A percentile compares a stretch with the other conserved stretches of the same genome.
These are phyloP conservation scores for Plectosphaerella cucumerina DNA, from an alignment of 2,329 filamentous ascomycete genomes.

Conservation along the genomic window DNA sequence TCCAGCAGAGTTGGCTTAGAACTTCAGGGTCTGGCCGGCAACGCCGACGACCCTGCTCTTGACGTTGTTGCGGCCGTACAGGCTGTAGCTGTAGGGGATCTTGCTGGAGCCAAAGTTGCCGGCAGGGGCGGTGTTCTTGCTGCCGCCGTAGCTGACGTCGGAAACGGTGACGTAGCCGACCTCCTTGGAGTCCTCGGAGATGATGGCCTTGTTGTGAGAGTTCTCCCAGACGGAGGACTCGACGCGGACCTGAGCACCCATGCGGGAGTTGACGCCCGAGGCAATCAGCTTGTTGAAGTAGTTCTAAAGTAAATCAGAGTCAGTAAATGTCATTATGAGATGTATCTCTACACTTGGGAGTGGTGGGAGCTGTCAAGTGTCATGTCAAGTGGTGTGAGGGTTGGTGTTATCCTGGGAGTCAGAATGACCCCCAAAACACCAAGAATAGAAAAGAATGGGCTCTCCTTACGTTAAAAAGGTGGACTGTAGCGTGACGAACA, in stretches of 20 bases:
- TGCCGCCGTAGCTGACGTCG: conserved; percentile 39
- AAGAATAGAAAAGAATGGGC: too few relatives aligned
- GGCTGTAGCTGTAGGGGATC: conserved; percentile 44
- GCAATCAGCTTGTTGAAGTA: conserved; percentile 34
- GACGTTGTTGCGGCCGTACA: conserved; percentile 41
- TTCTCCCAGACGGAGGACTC: conserved; percentile 49
- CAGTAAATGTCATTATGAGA: too few relatives aligned
- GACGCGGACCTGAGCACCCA: conserved; percentile 50
- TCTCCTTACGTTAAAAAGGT: conserved; percentile 57
- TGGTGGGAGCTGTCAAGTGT: conserved; percentile 25
- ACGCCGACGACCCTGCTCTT: conserved; percentile 34
- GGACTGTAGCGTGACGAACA: conserved; percentile 61
- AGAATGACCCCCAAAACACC: too few relatives aligned
- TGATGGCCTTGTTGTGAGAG: conserved; percentile 29
- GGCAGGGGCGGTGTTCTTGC: conserved; percentile 41
- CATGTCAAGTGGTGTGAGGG: too few relatives aligned
- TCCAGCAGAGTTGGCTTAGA: conserved; percentile 16
- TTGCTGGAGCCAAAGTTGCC: conserved; percentile 48
- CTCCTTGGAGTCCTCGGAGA: conserved; percentile 34
- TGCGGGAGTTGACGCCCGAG: conserved; percentile 50
- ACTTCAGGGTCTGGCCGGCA: conserved; percentile 31
- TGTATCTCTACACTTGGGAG: not conserved
- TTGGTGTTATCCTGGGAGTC: too few relatives aligned
- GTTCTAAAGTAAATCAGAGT: too few relatives aligned
- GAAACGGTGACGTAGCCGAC: conserved; percentile 35